phyloP scores from a whole-genome alignment of 116 monocot genomes.

The Phalaenopsis hybrid region DNA sequence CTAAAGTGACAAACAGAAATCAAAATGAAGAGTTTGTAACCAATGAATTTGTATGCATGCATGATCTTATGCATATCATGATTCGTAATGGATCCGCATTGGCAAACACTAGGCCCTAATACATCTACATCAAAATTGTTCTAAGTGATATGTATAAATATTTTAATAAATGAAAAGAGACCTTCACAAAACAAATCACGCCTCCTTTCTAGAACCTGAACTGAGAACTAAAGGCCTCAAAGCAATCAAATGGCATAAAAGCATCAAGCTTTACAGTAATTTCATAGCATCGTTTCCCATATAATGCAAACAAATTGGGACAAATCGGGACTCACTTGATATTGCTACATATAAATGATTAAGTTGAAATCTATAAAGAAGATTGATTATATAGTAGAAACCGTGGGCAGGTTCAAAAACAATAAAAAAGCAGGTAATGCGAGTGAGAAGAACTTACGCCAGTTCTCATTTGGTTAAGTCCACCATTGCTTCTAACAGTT shows the following conservation, averaged over 20 bases:
- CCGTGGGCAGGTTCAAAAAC: not conserved
- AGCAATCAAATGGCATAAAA: not conserved
- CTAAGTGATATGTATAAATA: not conserved
- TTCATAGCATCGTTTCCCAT: not conserved
- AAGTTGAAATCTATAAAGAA: not conserved
- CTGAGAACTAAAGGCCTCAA: not conserved
- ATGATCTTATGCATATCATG: not conserved
- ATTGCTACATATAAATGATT: not conserved
- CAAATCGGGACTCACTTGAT: not conserved
- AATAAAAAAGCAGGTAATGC: not conserved
- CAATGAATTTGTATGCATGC: not conserved
- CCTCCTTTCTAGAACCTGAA: not conserved
- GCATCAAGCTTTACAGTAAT: not conserved
- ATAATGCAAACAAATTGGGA: not conserved
- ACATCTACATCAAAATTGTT: not conserved
- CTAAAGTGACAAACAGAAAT: not conserved
- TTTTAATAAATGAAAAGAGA: not conserved
- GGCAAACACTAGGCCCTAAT: not conserved
- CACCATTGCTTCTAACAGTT: slow-evolving; percentile 91
- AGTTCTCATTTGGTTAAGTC: slow-evolving; percentile 96
- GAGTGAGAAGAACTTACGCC: slow-evolving; percentile 55
- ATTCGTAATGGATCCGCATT: not conserved
- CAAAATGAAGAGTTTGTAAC: not conserved
- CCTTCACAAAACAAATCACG: not conserved
- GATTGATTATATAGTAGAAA: not conserved